Conservation (phyloP, 169 alveolate genomes). For the Babesia sp. region DNA sequence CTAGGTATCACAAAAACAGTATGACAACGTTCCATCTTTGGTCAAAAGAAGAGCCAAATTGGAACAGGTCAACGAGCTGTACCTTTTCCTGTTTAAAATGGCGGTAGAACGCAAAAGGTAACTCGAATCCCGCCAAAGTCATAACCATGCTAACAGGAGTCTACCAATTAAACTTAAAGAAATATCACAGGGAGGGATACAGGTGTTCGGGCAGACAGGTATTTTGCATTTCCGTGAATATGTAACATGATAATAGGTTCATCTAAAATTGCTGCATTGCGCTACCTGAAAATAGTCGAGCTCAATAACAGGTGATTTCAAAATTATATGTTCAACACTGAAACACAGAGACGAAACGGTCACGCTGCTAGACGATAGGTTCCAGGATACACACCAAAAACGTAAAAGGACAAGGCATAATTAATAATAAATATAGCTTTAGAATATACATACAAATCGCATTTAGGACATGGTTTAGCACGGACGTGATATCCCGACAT, state of each 20-base stretch:
- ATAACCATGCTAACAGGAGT: conserved; percentile 11
- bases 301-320: conserved; percentile 32
- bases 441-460: not conserved
- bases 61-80: conserved; percentile 70
- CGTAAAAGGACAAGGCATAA: not conserved
- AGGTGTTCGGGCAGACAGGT: conserved; percentile 68
- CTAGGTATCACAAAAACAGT: conserved; percentile 63
- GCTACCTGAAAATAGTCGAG: conserved; percentile 56
- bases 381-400: conserved; percentile 13
- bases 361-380: conserved; percentile 48
- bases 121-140: not conserved
- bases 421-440: not conserved
- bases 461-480: not conserved
- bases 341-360: conserved; percentile 50
- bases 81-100: conserved; percentile 52
- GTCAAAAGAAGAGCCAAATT: conserved; percentile 74
- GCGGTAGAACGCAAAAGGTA: conserved; percentile 73
- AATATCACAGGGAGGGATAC: conserved; percentile 45
- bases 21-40: conserved; percentile 70
- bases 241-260: conserved; percentile 8
- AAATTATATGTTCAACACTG: not conserved
- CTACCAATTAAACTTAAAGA: conserved; percentile 59
- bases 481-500: conserved; percentile 10
- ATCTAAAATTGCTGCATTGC: conserved; percentile 42
- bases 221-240: not conserved